Percentiles rank a stretch among this genome's conserved stretches.
phyloP scores from a whole-genome alignment of 2,329 filamentous ascomycete genomes.

The Daldinia sp. region DNA sequence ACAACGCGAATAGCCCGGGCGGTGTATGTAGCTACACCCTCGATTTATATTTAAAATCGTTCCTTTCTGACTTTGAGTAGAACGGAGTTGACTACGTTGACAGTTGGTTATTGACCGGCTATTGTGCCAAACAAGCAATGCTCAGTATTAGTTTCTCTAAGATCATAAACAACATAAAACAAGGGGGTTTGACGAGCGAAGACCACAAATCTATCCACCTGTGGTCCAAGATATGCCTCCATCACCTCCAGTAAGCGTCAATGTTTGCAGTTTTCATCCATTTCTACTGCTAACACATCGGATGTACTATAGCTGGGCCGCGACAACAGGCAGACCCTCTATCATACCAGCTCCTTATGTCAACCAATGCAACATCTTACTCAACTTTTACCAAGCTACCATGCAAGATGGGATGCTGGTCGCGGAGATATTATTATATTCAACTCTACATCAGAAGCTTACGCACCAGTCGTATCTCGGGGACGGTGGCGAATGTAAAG shows the following conservation, averaged over 20 bases:
- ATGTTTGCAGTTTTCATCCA: too few relatives aligned
- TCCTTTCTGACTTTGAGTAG: constrained; percentile 35
- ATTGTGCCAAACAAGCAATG: constrained; percentile 59
- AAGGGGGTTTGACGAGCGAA: constrained; percentile 48
- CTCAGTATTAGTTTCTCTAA: constrained; percentile 58
- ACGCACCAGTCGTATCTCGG: constrained; percentile 49
- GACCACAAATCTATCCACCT: constrained; percentile 54
- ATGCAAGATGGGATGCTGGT: constrained; percentile 58
- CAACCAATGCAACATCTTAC: constrained; percentile 56
- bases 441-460: constrained; percentile 54
- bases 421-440: constrained; percentile 56
- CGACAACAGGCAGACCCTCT: constrained; percentile 56
- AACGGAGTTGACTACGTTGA: constrained; percentile 56
- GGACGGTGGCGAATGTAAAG: constrained; percentile 51
- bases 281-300: constrained; percentile 6
- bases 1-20: constrained; percentile 50
- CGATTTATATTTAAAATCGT: neutral
- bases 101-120: constrained; percentile 58
- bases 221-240: constrained; percentile 55
- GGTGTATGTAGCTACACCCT: constrained; percentile 41
- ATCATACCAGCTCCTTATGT: constrained; percentile 55
- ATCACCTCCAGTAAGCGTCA: constrained; percentile 53
- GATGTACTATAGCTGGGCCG: constrained; percentile 53
- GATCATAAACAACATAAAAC: constrained; percentile 54
- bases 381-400: constrained; percentile 57